phyloP scores from a whole-genome alignment of 2,329 filamentous ascomycete species.

The Calycina herbarum region DNA sequence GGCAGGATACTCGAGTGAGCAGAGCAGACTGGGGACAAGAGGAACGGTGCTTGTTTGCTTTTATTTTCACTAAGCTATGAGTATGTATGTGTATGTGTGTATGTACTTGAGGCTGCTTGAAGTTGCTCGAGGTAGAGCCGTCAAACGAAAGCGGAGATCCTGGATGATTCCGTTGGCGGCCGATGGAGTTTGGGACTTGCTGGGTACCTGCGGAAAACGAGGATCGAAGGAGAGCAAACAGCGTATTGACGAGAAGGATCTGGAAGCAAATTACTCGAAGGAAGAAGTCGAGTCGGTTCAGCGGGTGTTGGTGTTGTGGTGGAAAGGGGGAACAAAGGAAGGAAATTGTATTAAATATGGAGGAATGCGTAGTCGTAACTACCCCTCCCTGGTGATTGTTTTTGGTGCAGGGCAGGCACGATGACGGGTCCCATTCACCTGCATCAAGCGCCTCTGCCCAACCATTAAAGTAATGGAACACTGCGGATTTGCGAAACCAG shows the following conservation, averaged over 20 bases:
- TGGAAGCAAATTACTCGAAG: neutral
- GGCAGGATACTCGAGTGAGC: conserved; percentile 17
- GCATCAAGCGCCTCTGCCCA: conserved; percentile 7
- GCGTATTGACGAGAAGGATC: neutral
- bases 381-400: conserved; percentile 7
- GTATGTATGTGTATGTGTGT: conserved; percentile 28
- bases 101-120: conserved; percentile 41
- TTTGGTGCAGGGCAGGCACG: conserved; percentile 9
- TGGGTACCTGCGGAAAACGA: neutral
- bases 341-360: conserved; percentile 19
- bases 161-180: conserved; percentile 17
- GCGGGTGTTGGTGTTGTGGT: conserved; percentile 3
- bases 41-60: conserved; percentile 43
- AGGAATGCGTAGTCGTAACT: neutral
- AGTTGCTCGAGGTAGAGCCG: conserved; percentile 18
- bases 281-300: neutral
- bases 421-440: conserved; percentile 19
- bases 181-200: conserved; percentile 14
- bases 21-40: conserved; percentile 34
- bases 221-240: conserved; percentile 2
- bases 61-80: conserved; percentile 51
- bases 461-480: neutral
- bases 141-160: conserved; percentile 30
- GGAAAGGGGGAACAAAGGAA: conserved; percentile 8
- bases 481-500: conserved; percentile 22